A percentile compares a stretch with the other conserved stretches of the same genome.
These are phyloP conservation scores for Fusarium sacchari DNA, from an alignment of 2,329 filamentous ascomycete species.

Conservation along the genomic window DNA sequence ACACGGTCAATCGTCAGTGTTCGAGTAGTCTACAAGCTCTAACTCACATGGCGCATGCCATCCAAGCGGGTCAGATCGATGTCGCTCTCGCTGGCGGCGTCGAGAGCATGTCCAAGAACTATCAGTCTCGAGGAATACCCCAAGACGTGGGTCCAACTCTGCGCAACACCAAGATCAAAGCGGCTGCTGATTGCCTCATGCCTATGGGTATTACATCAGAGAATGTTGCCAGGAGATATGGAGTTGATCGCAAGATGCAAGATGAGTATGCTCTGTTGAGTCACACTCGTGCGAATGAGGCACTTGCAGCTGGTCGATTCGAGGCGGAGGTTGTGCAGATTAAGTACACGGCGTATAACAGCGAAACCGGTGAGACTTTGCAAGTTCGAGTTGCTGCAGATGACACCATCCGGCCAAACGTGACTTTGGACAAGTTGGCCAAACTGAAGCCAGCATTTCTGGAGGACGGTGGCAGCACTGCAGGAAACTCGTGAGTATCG, in stretches of 20 bases:
- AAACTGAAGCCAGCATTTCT: constrained; percentile 87
- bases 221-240: constrained; percentile 83
- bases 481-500: constrained; percentile 71
- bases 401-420: constrained; percentile 63
- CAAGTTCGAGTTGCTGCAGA: constrained; percentile 70
- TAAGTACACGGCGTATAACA: background rate
- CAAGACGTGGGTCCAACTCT: constrained; percentile 80
- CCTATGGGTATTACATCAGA: constrained; percentile 93
- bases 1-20: constrained; percentile 90
- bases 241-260: constrained; percentile 76
- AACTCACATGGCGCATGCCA: constrained; percentile 76
- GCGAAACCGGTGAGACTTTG: constrained; percentile 56
- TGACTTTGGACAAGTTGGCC: constrained; percentile 68
- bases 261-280: constrained; percentile 81
- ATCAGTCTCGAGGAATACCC: constrained; percentile 82
- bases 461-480: constrained; percentile 77
- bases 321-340: constrained; percentile 82
- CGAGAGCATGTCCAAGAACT: constrained; percentile 95
- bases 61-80: constrained; percentile 76
- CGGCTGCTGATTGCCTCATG: constrained; percentile 89
- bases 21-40: constrained; percentile 82
- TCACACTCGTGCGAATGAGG: constrained; percentile 76
- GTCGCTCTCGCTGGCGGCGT: constrained; percentile 85
- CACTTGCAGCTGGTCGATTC: constrained; percentile 75
- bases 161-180: constrained; percentile 67